Percentiles rank a stretch among this genome's conserved stretches.
phyloP scores from a whole-genome alignment of 2,329 filamentous ascomycete species.

The Aspergillus fischeri region DNA sequence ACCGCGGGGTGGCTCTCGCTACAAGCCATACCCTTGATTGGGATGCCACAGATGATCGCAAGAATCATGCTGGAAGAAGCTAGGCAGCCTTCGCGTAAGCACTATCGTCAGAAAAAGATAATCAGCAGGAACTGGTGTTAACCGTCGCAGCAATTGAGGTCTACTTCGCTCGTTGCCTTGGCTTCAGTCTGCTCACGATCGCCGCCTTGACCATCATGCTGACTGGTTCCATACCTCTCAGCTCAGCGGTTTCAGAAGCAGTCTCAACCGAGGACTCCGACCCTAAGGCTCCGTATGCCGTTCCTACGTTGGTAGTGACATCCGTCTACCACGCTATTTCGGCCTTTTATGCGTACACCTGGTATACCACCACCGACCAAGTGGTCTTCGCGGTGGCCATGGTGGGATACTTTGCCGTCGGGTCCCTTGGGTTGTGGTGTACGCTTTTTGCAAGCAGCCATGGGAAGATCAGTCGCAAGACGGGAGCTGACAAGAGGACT shows the following conservation, averaged over 20 bases:
- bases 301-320: constrained; percentile 63
- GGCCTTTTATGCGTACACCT: constrained; percentile 65
- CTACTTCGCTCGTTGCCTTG: constrained; percentile 70
- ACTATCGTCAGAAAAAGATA: constrained; percentile 1
- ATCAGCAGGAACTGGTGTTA: background rate
- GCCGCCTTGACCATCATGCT: constrained; percentile 63
- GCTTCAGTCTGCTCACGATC: constrained; percentile 62
- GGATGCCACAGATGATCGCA: constrained; percentile 58
- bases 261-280: constrained; percentile 42
- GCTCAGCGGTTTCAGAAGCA: constrained; percentile 42
- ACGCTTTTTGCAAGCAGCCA: constrained; percentile 54
- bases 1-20: constrained; percentile 43
- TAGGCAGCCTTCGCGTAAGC: constrained; percentile 51
- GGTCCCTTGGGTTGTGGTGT: constrained; percentile 62
- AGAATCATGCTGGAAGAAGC: constrained; percentile 56
- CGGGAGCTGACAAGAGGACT: constrained; percentile 64
- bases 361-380: constrained; percentile 56
- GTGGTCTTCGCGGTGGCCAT: constrained; percentile 59
- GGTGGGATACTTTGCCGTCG: constrained; percentile 54
- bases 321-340: constrained; percentile 60
- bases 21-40: constrained; percentile 52
- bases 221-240: constrained; percentile 66
- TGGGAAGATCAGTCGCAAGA: constrained; percentile 58
- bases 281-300: constrained; percentile 58
- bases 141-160: constrained; percentile 54